Conservation (phyloP, 2,329 filamentous ascomycete genomes). For the Venturia oleaginea region DNA sequence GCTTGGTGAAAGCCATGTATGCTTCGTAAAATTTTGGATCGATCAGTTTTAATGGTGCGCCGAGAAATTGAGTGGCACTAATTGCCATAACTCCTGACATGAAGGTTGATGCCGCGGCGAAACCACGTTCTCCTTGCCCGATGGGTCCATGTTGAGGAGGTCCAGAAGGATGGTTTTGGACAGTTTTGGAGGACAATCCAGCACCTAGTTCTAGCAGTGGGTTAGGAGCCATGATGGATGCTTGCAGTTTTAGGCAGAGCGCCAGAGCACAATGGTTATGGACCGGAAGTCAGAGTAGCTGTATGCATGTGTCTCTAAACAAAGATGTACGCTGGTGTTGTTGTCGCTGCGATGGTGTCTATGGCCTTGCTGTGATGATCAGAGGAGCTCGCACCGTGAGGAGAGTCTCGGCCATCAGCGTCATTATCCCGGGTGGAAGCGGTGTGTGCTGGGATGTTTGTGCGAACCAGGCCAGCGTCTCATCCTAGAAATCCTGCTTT, state of each 20-base stretch:
- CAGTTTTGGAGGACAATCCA: conserved; percentile 35
- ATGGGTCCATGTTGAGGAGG: conserved; percentile 37
- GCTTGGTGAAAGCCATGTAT: conserved; percentile 82
- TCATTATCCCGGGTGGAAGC: not conserved
- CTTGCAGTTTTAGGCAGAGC: not conserved
- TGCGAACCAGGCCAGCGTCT: not conserved
- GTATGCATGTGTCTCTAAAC: not conserved
- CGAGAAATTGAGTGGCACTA: conserved; percentile 64
- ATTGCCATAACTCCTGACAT: conserved; percentile 42
- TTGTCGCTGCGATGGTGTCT: not conserved
- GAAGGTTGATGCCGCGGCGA: conserved; percentile 42
- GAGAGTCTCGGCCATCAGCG: not conserved
- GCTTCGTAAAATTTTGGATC: conserved; percentile 72
- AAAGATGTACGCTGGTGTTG: not conserved
- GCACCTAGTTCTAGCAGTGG: conserved; percentile 28
- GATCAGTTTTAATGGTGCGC: conserved; percentile 64
- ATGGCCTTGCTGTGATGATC: not conserved
- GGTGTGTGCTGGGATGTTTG: not conserved
- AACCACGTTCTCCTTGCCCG: conserved; percentile 40
- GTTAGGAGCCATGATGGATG: conserved; percentile 7
- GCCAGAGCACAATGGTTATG: not conserved
- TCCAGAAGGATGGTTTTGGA: conserved; percentile 34
- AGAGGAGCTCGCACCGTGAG: not conserved
- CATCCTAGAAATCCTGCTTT: conserved; percentile 2
- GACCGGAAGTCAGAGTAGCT: not conserved